A percentile compares a stretch with the other conserved stretches of the same genome.
phyloP scores from a whole-genome alignment of 2,329 filamentous ascomycete genomes.

The Catunica adiposa region DNA sequence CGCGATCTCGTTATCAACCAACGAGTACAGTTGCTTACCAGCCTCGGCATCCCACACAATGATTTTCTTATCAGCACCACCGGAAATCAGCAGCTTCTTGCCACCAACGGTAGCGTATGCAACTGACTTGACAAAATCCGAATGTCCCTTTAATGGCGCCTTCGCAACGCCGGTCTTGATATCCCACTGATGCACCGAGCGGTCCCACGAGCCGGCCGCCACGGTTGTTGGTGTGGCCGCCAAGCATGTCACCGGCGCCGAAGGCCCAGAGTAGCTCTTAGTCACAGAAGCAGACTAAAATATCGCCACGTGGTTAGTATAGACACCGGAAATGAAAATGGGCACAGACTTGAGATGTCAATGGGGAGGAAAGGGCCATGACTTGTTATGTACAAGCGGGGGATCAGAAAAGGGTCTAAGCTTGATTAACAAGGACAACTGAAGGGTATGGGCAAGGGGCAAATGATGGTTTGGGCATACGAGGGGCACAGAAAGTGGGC shows the following conservation, averaged over 20 bases:
- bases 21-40: conserved; percentile 51
- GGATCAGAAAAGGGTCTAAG: too few species aligned
- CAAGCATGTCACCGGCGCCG: conserved; percentile 64
- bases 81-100: conserved; percentile 51
- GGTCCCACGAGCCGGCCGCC: conserved; percentile 91
- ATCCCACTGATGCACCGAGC: conserved; percentile 75
- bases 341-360: background rate
- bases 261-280: conserved; percentile 50
- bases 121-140: conserved; percentile 81
- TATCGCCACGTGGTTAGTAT: background rate
- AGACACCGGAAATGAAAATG: too few species aligned
- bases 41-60: conserved; percentile 65
- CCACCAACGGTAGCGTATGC: conserved; percentile 43
- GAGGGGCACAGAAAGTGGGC: too few species aligned
- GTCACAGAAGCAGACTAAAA: conserved; percentile 10
- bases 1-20: conserved; percentile 54
- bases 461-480: too few species aligned
- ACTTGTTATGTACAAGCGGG: too few species aligned
- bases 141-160: conserved; percentile 55
- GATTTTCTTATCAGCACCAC: conserved; percentile 62
- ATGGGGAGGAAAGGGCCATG: too few species aligned
- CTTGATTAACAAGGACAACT: too few species aligned
- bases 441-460: too few species aligned
- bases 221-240: conserved; percentile 47
- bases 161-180: conserved; percentile 34